phyloP scores from a whole-genome alignment of 192 early-diverging fungal genomes.

The Coemansia sp. region DNA sequence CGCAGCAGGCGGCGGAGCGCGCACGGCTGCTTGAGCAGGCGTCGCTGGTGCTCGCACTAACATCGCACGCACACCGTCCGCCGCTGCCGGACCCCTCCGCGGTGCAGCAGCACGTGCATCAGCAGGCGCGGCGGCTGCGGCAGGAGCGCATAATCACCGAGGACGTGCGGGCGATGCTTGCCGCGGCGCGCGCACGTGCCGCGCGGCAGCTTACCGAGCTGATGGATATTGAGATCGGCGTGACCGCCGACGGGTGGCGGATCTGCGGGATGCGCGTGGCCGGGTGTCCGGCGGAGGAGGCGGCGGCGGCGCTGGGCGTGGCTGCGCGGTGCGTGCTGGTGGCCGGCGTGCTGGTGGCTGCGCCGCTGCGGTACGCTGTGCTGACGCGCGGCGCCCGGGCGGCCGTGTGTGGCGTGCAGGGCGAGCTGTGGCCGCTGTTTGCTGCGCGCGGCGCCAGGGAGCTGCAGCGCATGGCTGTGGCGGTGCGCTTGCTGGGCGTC shows the following conservation, averaged over 20 bases:
- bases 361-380: conserved; percentile 28
- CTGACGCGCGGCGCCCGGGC: conserved; percentile 22
- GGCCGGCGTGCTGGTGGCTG: conserved; percentile 8
- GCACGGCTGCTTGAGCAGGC: conserved; percentile 9
- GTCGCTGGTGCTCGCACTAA: conserved; percentile 3
- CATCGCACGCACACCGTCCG: too few relatives aligned
- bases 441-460: conserved; percentile 9
- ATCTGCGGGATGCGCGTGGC: conserved; percentile 23
- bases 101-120: conserved; percentile 1
- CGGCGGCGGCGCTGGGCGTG: conserved; percentile 28
- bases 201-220: not conserved
- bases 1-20: conserved; percentile 30
- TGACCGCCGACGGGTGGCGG: conserved; percentile 15
- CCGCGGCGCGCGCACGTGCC: conserved; percentile 29
- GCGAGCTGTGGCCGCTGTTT: conserved; percentile 26
- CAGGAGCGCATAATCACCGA: conserved; percentile 45
- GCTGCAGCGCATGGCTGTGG: conserved; percentile 11
- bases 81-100: too few relatives aligned
- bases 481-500: conserved; percentile 12
- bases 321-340: conserved; percentile 24
- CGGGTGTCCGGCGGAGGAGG: conserved; percentile 8
- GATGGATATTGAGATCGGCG: conserved; percentile 14
- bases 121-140: conserved; percentile 12
- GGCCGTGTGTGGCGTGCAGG: conserved; percentile 11
- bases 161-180: conserved; percentile 44